phyloP scores from a whole-genome alignment of 148 eudicot species.

The Vaccinium myrtillus region DNA sequence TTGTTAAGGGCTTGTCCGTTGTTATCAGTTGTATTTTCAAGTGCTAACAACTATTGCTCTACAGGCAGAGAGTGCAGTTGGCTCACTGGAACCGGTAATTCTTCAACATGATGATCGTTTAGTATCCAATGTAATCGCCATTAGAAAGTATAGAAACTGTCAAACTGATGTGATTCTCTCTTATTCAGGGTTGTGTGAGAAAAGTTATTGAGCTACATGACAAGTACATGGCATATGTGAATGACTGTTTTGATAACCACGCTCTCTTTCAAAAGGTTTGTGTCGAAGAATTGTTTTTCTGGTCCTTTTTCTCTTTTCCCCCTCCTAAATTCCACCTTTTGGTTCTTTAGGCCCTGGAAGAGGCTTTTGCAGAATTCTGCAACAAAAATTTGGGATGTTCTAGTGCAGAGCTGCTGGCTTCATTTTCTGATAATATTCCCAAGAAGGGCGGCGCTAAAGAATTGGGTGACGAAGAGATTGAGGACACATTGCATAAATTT shows the following conservation, averaged over 20 bases:
- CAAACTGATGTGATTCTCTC: slow-evolving; percentile 16
- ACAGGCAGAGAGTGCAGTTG: slow-evolving; percentile 28
- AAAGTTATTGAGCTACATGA: slow-evolving; percentile 45
- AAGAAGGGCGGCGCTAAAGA: slow-evolving; percentile 35
- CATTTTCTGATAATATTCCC: slow-evolving; percentile 31
- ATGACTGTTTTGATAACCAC: slow-evolving; percentile 29
- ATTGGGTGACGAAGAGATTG: slow-evolving; percentile 35
- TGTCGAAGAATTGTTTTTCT: neutral
- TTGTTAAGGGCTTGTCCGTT: neutral
- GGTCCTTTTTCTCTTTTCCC: neutral
- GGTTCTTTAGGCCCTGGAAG: slow-evolving; percentile 30
- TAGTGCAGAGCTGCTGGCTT: slow-evolving; percentile 34
- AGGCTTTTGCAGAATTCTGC: slow-evolving; percentile 34
- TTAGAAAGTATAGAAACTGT: neutral
- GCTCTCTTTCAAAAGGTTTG: slow-evolving; percentile 47
- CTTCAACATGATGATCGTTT: neutral
- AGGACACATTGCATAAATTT: too few relatives aligned
- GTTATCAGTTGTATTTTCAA: neutral
- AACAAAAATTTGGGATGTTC: slow-evolving; percentile 29
- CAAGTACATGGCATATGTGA: slow-evolving; percentile 39
- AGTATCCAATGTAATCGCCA: neutral
- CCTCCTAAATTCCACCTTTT: slow-evolving; percentile 1
- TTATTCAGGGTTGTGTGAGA: slow-evolving; percentile 29
- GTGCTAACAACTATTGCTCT: slow-evolving; percentile 14
- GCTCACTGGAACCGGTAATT: slow-evolving; percentile 36